Base-by-base conservation (phyloP, 2,329 filamentous ascomycete species). In the Exophiala dermatitidis region DNA sequence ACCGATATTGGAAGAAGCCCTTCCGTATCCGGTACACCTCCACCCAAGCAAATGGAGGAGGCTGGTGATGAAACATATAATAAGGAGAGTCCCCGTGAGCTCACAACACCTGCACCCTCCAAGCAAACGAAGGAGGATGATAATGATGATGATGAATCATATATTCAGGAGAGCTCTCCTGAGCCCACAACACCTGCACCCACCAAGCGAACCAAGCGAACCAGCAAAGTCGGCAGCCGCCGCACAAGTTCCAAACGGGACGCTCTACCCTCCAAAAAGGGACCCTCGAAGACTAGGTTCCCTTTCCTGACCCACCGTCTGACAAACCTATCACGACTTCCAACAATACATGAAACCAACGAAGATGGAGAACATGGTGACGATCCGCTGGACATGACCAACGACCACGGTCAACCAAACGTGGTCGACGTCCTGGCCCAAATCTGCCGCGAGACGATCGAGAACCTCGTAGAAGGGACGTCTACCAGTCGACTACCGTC, bases 391-490 rank as follows among this genome's bases (percentile, higher is more conserved):
- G 30, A 8, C 30, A 37, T 19, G 8, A 12, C 6, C 3, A 37
- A 71, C 49, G 72, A 57, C 41, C 69, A 70, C 4, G 63, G 66
- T n/a, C 71, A 66, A 19, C 72, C 78, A 52, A 79, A 77, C 50
- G 70, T 72, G 1, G 75, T 75, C 37, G 77, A 80, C 52, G 76
- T 78, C 1, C 70, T 79, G 26, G 63, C 72, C 58, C 69, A 79
- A 66, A 66, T 75, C 48, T 74, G 77, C 50, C 71, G 73, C 52
- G 75, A 79, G 55, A 74, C 72, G 1, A 68, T 78, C 12, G 71
- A 68, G 70, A 59, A 71, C 68, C 34, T 70, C 71, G 53, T 72
- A 74, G 54, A 68, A 69, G 55, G 75, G 72, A 52, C 70, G 71
- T 4, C 69, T 75, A 1, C 66, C 74, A 33, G 67, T 69, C 29